These are phyloP conservation scores for Trametes elegans DNA, from an alignment of 768 basidiomycete species.

Conservation along the genomic window DNA sequence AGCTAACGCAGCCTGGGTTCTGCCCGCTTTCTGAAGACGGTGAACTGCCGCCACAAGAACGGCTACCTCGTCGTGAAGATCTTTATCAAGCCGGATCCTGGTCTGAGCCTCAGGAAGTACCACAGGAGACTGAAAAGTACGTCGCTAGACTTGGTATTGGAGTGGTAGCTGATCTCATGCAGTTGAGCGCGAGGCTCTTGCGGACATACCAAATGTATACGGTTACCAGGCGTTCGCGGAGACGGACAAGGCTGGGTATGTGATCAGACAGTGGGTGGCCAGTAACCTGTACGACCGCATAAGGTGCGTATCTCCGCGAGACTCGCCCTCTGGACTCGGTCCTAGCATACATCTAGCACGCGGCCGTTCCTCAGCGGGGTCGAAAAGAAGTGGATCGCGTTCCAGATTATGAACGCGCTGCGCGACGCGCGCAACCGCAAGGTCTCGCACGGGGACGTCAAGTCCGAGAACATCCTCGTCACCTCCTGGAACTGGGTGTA, in stretches of 20 bases:
- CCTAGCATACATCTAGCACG: constrained; percentile 53
- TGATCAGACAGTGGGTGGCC: constrained; percentile 92
- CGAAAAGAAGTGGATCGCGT: constrained; percentile 98
- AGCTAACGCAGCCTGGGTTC: constrained; percentile 53
- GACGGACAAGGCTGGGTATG: constrained; percentile 94
- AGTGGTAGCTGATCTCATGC: constrained; percentile 10
- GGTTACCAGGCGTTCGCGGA: constrained; percentile 88
- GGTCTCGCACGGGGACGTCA: constrained; percentile 96
- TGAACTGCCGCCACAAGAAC: constrained; percentile 81
- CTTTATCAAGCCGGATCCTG: constrained; percentile 92
- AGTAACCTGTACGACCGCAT: constrained; percentile 96
- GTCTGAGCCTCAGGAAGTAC: constrained; percentile 71
- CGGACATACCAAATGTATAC: constrained; percentile 86
- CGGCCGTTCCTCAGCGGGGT: constrained; percentile 88
- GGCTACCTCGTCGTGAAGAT: constrained; percentile 90
- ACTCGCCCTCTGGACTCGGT: neutral
- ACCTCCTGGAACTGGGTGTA: constrained; percentile 97
- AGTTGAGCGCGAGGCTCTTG: constrained; percentile 86
- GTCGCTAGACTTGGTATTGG: constrained; percentile 13
- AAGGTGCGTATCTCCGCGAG: constrained; percentile 55
- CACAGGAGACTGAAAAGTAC: constrained; percentile 76
- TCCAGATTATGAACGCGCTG: constrained; percentile 85
- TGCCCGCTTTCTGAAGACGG: constrained; percentile 74
- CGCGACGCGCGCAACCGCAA: constrained; percentile 81
- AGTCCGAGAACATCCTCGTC: constrained; percentile 94